These are phyloP conservation scores for Metarhizium humberi DNA, from an alignment of 2,329 filamentous ascomycete genomes.

Conservation along the genomic window DNA sequence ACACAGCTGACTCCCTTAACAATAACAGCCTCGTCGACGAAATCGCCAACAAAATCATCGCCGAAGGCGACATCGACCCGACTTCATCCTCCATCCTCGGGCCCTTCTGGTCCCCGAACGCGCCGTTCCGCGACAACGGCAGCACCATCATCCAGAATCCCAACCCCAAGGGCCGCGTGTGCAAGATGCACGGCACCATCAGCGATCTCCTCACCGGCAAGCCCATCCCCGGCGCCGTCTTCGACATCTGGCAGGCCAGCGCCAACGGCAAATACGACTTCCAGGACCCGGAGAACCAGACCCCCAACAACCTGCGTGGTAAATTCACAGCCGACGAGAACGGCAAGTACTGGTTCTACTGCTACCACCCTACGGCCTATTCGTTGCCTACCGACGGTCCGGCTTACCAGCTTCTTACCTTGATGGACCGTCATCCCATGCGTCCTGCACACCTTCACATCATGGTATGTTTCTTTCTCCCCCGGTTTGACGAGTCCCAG, in stretches of 20 bases:
- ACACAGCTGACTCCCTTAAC: not conserved
- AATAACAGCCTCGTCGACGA: slow-evolving; percentile 39
- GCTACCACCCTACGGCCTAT: slow-evolving; percentile 65
- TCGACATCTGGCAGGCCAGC: slow-evolving; percentile 72
- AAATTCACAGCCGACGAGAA: slow-evolving; percentile 65
- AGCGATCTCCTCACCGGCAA: slow-evolving; percentile 55
- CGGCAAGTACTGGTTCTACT: slow-evolving; percentile 66
- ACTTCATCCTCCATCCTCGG: slow-evolving; percentile 71
- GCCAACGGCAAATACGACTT: slow-evolving; percentile 70
- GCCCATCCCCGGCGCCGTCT: slow-evolving; percentile 57
- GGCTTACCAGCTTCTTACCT: slow-evolving; percentile 28
- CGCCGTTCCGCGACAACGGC: slow-evolving; percentile 61
- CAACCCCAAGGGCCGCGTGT: slow-evolving; percentile 47
- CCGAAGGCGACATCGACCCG: slow-evolving; percentile 50
- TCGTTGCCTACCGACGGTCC: slow-evolving; percentile 57
- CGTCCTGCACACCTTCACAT: slow-evolving; percentile 42
- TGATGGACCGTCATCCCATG: slow-evolving; percentile 40
- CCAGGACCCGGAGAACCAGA: slow-evolving; percentile 63
- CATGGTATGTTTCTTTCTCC: slow-evolving; percentile 25
- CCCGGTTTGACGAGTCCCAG: too few relatives aligned
- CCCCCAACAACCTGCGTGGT: slow-evolving; percentile 65
- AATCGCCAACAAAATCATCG: slow-evolving; percentile 54
- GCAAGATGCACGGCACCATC: slow-evolving; percentile 61
- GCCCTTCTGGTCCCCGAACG: slow-evolving; percentile 69
- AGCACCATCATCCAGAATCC: slow-evolving; percentile 56